Base-by-base conservation (phyloP, 2,329 filamentous ascomycete genomes). In the Scedosporium dehoogii region DNA sequence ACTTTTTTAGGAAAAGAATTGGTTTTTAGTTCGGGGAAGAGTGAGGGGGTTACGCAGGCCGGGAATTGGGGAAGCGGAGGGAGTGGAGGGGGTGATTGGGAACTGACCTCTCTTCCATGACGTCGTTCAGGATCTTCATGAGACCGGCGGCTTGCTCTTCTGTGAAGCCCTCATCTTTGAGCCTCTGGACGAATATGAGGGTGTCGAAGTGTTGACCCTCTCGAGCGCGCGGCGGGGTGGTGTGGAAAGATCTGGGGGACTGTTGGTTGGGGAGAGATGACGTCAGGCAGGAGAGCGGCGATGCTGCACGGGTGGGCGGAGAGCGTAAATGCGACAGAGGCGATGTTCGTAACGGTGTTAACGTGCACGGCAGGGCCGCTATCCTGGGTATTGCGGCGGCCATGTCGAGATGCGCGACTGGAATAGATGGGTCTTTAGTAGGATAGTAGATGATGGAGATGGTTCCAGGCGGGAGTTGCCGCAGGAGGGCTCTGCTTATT, bases 201-300 rank as follows among this genome's bases (percentile, higher is more conserved):
- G 94, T 99, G 75, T 99, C 94, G 73, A 99, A 99, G 75, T 99
- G 92, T 75, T 99, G 94, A 70, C 97, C 92, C 66, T 89, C 85
- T 60, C 74, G 72, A 59, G 78, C 82, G 44, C 76, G 70, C 2
- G 84, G 73, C 1, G 68, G 62, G 0, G 90, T 88, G 42, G 85
- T 83, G 73, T 92, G 89, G 73, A 97, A 93, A 0, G 79, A 75
- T 64, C 81, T 75, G 55, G 72, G 71, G 2, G 58, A 7, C 2
- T 10, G 44, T 25, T 33, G 44, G 27, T n/a, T 23, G 7, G 57
- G 7, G 21, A 6, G 69, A 67, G 4, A 62, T 56, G 48, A 65
- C 60, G 16, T 60, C 62, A 29, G 57, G 9, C n/a, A 21, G 6
- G 62, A 61, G 2, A 27, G 16, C 18, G 42, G 64, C 18, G 56